Evolutionary conservation across 495 filamentous ascomycete species (phyloP), one percentile per base, ranked within the genome.

Genomic region (Penicillium goetzii): DNA sequence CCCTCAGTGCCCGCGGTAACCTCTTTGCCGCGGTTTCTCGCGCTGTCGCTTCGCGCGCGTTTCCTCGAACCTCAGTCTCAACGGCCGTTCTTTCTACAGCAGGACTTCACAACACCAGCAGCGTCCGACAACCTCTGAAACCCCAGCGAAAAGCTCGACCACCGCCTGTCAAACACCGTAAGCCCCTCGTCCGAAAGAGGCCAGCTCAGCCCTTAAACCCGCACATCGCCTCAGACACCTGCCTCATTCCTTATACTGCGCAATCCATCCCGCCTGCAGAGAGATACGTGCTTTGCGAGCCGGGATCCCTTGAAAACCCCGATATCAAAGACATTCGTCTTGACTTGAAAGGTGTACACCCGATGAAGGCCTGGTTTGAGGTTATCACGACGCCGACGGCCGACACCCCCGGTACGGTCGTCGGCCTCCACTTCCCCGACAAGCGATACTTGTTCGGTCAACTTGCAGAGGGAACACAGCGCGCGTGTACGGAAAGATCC

Each of bases 381-480:
- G 74, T 97, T 63, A 68, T 94, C 62, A 89, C 85, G 54, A 89
- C 90, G 28, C 93, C 96, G n/a, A 93, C 95, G 68, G 88, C 88
- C 59, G 95, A 99, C 72, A 96, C 95, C 1, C 88, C 89, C 17
- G 96, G 93, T 43, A 91, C 91, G 26, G 83, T 85, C 19, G 67
- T 98, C 28, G 52, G 90, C 32, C 81, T 98, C 11, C 85, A 92
- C 69, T 93, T 92, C 70, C 89, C 92, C 57, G 81, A 86, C 55
- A 87, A 88, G 70, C 86, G 92, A 49, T 99, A 98, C 72, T 56
- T 98, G n/a, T 88, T 99, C 68, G 95, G 95, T 9, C 88, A 91
- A 71, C 68, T 93, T 11, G 78, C 87, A 12, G 96, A 98, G 75
- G 95, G 95, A 6, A 86, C 89, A 12, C 94, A 97, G 77, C 86